Evolutionary conservation across 1,284 basidiomycete genomes (phyloP), one percentile per base, ranked within the genome.

Genomic region (Marasmius tenuissimus): DNA sequence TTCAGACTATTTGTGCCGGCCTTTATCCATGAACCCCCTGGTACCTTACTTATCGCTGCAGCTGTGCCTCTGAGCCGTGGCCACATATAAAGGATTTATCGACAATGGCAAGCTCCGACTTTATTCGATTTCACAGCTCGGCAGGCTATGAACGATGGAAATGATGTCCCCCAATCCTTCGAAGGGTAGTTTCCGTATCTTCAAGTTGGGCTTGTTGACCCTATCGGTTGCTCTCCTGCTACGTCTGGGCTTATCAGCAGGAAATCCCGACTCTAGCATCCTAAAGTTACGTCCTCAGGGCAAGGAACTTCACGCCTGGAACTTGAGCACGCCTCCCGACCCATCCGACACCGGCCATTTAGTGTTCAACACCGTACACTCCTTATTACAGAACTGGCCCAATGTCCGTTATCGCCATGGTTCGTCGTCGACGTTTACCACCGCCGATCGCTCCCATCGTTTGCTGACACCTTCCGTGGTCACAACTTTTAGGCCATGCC

Each of bases 361-460:
- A 8, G 67, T 78, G 14, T 78, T 78, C 53, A 69, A 70, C 52
- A 73, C 70, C 20, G 70, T 74, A 4, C 70, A 63, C 59, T 71
- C 72, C 5, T 61, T 78, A 20, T 66, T 82, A 11, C 78, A 81
- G 53, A 76, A 76, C 49, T 81, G 79, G 80, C 78, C 80, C 3
- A 82, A 82, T 57, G 75, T 76, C 1, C 71, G 73, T 5, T 76
- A 75, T 64, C 74, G 75, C 58, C 79, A 80, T 65, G 80, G 78
- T 75, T 53, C 18, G 68, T 61, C 8, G 12, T 39, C 7, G 12
- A 20, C 5, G 22, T 49, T 14, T 40, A 14, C 7, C 48, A 18
- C n/a, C n/a, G n/a, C n/a, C n/a, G n/a, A 2, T 47, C 5, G 5
- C 7, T 20, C 20, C n/a, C 20, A 47, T 47, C 45, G 8, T 47